Conservation (phyloP, 192 early-diverging fungal genomes). For the Jimgerdemannia flammicorona region DNA sequence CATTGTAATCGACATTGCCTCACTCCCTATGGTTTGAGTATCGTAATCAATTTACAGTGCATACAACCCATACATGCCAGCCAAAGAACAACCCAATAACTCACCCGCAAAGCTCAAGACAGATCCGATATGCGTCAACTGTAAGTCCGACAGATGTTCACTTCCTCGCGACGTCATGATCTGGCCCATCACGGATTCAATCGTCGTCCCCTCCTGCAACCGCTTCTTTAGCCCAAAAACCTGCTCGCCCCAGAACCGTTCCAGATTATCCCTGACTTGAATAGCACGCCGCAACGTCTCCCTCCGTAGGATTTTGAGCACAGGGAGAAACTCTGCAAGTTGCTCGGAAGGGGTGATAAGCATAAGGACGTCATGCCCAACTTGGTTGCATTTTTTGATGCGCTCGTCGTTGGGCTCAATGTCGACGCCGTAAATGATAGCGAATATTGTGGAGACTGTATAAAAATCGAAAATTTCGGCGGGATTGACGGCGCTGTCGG, state of each 20-base stretch:
- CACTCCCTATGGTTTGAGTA: constrained; percentile 14
- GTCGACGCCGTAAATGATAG: constrained; percentile 20
- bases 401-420: constrained; percentile 18
- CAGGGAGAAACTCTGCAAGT: constrained; percentile 26
- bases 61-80: neutral
- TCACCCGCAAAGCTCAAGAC: neutral
- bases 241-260: constrained; percentile 21
- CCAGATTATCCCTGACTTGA: neutral
- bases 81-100: neutral
- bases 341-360: constrained; percentile 21
- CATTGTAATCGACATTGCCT: constrained; percentile 26
- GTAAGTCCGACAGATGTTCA: neutral
- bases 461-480: constrained; percentile 19
- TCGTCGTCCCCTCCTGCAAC: neutral
- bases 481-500: neutral
- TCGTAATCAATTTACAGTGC: neutral
- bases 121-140: neutral
- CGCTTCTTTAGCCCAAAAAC: neutral
- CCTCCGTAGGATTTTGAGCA: constrained; percentile 14
- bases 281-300: neutral
- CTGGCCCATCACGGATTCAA: neutral
- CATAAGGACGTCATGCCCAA: constrained; percentile 11
- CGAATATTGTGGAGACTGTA: constrained; percentile 25
- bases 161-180: neutral
- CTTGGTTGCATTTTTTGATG: constrained; percentile 21